Conservation (phyloP, 371 early-diverging fungal species). For the Apophysomyces sp. region DNA sequence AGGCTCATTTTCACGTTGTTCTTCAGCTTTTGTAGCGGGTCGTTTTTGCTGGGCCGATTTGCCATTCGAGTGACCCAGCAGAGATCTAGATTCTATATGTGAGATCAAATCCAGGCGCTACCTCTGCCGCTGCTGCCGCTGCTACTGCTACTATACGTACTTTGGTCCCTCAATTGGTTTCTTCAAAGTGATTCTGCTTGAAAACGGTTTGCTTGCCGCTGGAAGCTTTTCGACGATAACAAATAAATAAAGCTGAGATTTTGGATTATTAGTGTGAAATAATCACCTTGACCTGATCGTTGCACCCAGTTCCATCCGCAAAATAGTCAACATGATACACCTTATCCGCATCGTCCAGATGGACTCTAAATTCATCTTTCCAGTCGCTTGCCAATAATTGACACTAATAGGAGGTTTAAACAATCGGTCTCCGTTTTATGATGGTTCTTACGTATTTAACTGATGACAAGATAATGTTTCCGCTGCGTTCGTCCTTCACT, state of each 20-base stretch:
- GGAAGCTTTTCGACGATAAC: neutral
- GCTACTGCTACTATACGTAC: slow-evolving; percentile 1
- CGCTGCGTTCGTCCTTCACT: slow-evolving; percentile 17
- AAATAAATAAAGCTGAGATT: neutral
- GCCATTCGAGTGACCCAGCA: slow-evolving; percentile 4
- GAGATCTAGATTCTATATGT: neutral
- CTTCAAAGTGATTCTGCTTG: neutral
- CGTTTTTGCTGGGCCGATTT: neutral
- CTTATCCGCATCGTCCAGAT: slow-evolving; percentile 15
- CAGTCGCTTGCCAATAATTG: slow-evolving; percentile 16
- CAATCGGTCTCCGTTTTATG: neutral
- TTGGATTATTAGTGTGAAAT: neutral
- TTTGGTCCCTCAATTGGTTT: slow-evolving; percentile 8
- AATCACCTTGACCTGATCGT: neutral
- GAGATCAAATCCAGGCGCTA: no score
- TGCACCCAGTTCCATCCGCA: slow-evolving; percentile 1
- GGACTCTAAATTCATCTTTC: slow-evolving; percentile 17
- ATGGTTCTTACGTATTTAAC: slow-evolving; percentile 2
- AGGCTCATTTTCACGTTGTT: neutral
- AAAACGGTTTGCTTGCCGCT: neutral
- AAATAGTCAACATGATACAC: slow-evolving; percentile 27
- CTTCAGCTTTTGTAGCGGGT: neutral
- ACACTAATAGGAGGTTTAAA: slow-evolving; percentile 9
- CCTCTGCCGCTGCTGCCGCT: no score
- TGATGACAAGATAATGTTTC: slow-evolving; percentile 1